phyloP scores from a whole-genome alignment of 2,329 filamentous ascomycete genomes.

The Hyphodiscus sp. region DNA sequence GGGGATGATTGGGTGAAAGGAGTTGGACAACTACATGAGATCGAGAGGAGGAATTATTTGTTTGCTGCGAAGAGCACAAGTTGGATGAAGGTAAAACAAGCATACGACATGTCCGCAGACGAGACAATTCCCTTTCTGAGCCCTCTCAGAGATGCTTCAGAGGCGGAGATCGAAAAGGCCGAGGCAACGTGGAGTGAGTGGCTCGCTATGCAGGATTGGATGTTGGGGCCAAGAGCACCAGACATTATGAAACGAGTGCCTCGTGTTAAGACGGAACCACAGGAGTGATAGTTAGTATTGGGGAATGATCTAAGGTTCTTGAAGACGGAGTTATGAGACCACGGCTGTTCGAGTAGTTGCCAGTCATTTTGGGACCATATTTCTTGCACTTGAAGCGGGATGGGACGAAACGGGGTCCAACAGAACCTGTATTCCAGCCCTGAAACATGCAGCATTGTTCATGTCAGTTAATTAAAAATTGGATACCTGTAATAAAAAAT shows the following conservation, averaged over 20 bases:
- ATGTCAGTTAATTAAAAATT: not conserved
- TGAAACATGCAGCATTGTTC: not conserved
- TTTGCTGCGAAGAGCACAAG: conserved; percentile 90
- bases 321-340: not conserved
- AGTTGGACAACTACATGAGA: conserved; percentile 76
- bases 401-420: not conserved
- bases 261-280: not conserved
- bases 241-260: not conserved
- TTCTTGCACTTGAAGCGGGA: not conserved
- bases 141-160: conserved; percentile 68
- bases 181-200: conserved; percentile 89
- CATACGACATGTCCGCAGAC: conserved; percentile 80
- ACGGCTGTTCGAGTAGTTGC: not conserved
- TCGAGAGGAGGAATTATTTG: conserved; percentile 87
- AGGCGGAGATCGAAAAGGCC: conserved; percentile 74
- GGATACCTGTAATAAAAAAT: not conserved
- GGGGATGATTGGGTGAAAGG: conserved; percentile 86
- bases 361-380: not conserved
- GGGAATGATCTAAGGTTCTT: not conserved
- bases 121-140: conserved; percentile 84
- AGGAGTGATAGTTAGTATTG: not conserved
- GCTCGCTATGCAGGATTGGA: conserved; percentile 97
- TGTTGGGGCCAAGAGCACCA: conserved; percentile 63
- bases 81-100: conserved; percentile 82
- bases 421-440: not conserved